These are phyloP conservation scores for Micractinium sp. DNA, from an alignment of 139 green algal genomes.

Conservation along the genomic window DNA sequence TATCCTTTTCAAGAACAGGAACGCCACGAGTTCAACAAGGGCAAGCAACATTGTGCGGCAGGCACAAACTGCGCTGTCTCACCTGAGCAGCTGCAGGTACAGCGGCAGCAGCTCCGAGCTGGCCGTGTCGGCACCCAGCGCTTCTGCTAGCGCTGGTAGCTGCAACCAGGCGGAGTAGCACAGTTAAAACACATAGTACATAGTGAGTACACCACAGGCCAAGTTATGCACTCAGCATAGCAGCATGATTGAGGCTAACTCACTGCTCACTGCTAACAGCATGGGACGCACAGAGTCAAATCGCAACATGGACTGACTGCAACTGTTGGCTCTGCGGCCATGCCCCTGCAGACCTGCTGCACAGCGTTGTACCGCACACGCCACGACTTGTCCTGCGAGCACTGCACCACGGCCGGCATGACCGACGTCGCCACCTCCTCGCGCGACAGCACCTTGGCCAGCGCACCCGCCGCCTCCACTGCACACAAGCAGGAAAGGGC, in stretches of 20 bases:
- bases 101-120: constrained; percentile 83
- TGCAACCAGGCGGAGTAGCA: not conserved
- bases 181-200: not conserved
- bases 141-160: constrained; percentile 68
- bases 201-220: no score
- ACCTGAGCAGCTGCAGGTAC: constrained; percentile 82
- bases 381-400: constrained; percentile 95
- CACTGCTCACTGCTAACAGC: not conserved
- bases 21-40: no score
- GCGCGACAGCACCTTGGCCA: constrained; percentile 82
- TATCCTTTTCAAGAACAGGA: no score
- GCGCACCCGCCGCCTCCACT: constrained; percentile 70
- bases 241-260: not conserved
- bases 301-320: no score
- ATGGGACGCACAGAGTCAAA: no score
- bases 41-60: not conserved
- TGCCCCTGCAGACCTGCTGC: constrained; percentile 80
- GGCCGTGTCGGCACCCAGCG: constrained; percentile 75
- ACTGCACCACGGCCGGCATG: constrained; percentile 26
- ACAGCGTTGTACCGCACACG: constrained; percentile 98
- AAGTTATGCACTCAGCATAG: no score
- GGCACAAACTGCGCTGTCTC: not conserved
- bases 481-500: not conserved
- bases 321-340: constrained; percentile 25
- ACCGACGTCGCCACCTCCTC: constrained; percentile 60